A percentile compares a stretch with the other conserved stretches of the same genome.
Conservation (phyloP, 2,329 filamentous ascomycete genomes). For the Cordyceps fumosorosea region DNA sequence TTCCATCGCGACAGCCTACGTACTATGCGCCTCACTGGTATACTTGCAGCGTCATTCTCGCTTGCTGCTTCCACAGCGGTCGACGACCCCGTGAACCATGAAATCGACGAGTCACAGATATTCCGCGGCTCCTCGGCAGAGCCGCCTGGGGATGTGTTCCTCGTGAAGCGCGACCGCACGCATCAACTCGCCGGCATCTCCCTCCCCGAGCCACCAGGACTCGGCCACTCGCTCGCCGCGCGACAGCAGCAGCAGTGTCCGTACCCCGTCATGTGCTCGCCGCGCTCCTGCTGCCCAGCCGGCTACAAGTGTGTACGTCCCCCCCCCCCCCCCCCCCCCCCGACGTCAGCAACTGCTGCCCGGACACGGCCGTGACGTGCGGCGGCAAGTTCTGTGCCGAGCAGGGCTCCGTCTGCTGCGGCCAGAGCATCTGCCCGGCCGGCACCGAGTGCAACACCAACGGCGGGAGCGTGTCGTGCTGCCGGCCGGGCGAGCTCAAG, state of each 20-base stretch:
- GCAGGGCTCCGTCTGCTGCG: background rate
- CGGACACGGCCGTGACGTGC: conserved; percentile 1
- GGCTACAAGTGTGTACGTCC: background rate
- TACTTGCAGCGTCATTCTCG: background rate
- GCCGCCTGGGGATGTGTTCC: background rate
- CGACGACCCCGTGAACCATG: background rate
- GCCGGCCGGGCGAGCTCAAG: background rate
- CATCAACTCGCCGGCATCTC: background rate
- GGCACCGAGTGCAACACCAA: conserved; percentile 1
- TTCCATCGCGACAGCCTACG: background rate
- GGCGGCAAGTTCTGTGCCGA: background rate
- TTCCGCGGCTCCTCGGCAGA: background rate
- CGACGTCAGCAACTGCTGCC: background rate
- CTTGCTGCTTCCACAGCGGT: background rate
- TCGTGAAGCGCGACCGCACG: background rate
- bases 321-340: background rate
- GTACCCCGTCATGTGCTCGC: conserved; percentile 1
- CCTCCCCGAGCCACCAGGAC: background rate
- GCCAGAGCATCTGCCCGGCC: background rate
- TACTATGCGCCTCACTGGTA: background rate
- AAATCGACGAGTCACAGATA: background rate
- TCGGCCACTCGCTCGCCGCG: background rate
- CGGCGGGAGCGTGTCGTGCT: background rate
- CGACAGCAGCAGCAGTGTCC: background rate
- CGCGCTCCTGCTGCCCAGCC: background rate